These are phyloP conservation scores for Kodamaea hsintzibuensis DNA, from an alignment of 805 yeast genomes.

Conservation along the genomic window DNA sequence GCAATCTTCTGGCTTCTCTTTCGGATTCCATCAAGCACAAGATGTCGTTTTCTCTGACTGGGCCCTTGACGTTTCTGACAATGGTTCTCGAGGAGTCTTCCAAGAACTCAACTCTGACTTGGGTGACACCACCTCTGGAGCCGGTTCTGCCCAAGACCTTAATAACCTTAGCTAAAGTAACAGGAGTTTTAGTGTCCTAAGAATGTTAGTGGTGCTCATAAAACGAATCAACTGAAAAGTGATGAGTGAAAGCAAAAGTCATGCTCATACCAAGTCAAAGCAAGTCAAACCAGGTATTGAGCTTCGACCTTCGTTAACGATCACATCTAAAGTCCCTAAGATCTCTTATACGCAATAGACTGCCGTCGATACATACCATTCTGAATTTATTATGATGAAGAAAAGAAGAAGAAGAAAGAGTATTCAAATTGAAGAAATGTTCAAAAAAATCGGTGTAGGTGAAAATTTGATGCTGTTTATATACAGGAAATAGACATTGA, in stretches of 20 bases:
- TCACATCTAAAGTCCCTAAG: not conserved
- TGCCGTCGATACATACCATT: conserved; percentile 19
- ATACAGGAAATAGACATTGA: not conserved
- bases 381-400: conserved; percentile 17
- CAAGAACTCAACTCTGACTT: conserved; percentile 95
- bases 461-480: conserved; percentile 1
- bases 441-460: conserved; percentile 4
- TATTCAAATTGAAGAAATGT: not conserved
- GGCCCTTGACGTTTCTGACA: conserved; percentile 97
- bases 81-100: conserved; percentile 94
- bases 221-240: not conserved
- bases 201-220: conserved; percentile 18
- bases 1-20: conserved; percentile 98
- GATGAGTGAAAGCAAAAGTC: not conserved
- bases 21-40: conserved; percentile 99
- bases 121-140: conserved; percentile 99
- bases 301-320: not conserved
- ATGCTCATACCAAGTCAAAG: not conserved
- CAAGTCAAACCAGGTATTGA: not conserved
- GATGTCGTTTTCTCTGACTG: conserved; percentile 97
- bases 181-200: conserved; percentile 76
- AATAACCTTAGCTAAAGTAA: conserved; percentile 98
- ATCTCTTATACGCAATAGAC: not conserved
- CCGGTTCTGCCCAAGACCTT: conserved; percentile 99
- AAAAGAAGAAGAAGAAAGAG: conserved; percentile 14